phyloP scores from a whole-genome alignment of 2,329 filamentous ascomycete genomes.

The Monilinia vaccinii-corymbosi region DNA sequence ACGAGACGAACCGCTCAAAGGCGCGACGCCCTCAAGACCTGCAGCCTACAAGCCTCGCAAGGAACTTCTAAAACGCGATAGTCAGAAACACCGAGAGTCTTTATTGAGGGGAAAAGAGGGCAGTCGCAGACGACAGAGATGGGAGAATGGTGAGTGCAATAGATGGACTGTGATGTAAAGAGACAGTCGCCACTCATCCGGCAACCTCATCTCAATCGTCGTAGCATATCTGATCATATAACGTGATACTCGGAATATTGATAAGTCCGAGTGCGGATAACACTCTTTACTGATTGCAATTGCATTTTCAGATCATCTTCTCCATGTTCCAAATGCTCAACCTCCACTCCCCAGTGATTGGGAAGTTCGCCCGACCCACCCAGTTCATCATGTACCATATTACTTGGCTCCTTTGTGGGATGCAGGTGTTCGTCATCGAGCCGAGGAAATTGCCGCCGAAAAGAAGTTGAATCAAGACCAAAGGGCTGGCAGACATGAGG shows the following conservation, averaged over 20 bases:
- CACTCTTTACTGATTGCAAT: conserved; percentile 7
- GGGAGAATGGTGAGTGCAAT: conserved; percentile 74
- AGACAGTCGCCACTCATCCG: neutral
- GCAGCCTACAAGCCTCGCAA: conserved; percentile 26
- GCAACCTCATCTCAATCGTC: neutral
- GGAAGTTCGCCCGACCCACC: conserved; percentile 73
- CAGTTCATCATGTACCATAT: conserved; percentile 72
- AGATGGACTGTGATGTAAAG: neutral
- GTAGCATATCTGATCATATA: neutral
- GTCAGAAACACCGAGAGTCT: conserved; percentile 38
- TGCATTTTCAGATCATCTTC: conserved; percentile 58
- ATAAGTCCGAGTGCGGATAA: conserved; percentile 9
- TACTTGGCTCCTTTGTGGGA: conserved; percentile 86
- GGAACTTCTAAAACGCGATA: conserved; percentile 44
- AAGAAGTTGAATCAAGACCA: conserved; percentile 31
- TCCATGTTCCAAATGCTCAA: conserved; percentile 77
- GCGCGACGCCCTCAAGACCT: conserved; percentile 22
- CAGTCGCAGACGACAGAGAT: conserved; percentile 73
- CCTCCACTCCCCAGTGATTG: conserved; percentile 78
- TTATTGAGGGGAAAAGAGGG: conserved; percentile 86
- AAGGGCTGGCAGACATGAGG: conserved; percentile 27
- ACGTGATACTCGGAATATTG: conserved; percentile 12
- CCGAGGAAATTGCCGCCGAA: conserved; percentile 38
- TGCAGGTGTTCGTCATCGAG: conserved; percentile 42
- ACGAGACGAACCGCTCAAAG: conserved; percentile 31